A percentile compares a stretch with the other conserved stretches of the same genome.
Evolutionary conservation across 805 yeast genomes (phyloP).

Genomic region (Yamadazyma nakazawae): DNA sequence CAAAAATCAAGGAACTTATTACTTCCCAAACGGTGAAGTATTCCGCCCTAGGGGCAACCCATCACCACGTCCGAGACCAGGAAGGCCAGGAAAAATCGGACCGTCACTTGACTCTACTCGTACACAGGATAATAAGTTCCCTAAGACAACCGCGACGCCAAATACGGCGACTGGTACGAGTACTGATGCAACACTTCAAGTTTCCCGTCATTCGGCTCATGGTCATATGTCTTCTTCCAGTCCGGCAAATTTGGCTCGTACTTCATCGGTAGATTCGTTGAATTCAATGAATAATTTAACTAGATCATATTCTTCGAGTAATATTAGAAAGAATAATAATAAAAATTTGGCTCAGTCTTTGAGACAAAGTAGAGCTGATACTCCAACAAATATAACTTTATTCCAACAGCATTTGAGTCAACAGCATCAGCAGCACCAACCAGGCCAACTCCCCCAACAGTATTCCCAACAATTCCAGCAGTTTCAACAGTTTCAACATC

Average conservation of each 20-base stretch:
- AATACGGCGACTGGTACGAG: neutral
- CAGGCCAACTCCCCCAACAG: slow-evolving; percentile 13
- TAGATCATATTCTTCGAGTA: slow-evolving; percentile 9
- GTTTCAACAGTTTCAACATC: slow-evolving; percentile 12
- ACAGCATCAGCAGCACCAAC: slow-evolving; percentile 15
- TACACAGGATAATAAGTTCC: neutral
- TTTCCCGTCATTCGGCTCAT: neutral
- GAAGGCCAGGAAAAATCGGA: slow-evolving; percentile 32
- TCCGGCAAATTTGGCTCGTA: slow-evolving; percentile 1
- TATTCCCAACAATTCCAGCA: slow-evolving; percentile 15
- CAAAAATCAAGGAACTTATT: slow-evolving; percentile 25
- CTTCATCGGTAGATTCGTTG: slow-evolving; percentile 4
- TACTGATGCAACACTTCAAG: slow-evolving; percentile 1
- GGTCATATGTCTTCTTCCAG: slow-evolving; percentile 2
- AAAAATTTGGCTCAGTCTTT: slow-evolving; percentile 12
- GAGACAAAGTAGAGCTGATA: slow-evolving; percentile 12
- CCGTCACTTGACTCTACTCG: neutral
- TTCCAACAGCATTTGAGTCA: slow-evolving; percentile 15
- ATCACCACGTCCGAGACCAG: slow-evolving; percentile 37
- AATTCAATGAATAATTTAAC: slow-evolving; percentile 4
- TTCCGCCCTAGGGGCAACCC: slow-evolving; percentile 46
- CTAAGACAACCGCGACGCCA: neutral
- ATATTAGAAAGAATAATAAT: slow-evolving; percentile 7
- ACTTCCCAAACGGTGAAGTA: slow-evolving; percentile 54
- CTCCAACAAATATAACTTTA: slow-evolving; percentile 15